A percentile compares a stretch with the other conserved stretches of the same genome.
Conservation (phyloP, 1,284 basidiomycete species). For the Coriolopsis trogii region DNA sequence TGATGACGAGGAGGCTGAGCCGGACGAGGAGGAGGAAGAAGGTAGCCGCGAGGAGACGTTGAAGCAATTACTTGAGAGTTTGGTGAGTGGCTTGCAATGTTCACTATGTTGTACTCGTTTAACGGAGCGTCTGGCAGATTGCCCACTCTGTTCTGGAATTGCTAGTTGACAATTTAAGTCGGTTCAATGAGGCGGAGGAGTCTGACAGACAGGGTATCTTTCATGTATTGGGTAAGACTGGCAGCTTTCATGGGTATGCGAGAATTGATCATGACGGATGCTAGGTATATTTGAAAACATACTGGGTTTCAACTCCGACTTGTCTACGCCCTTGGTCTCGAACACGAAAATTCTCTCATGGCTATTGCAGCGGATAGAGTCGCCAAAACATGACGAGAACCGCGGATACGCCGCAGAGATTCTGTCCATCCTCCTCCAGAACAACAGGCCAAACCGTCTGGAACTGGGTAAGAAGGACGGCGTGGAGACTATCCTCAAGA, state of each 20-base stretch:
- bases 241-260: background rate
- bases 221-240: slow-evolving; percentile 75
- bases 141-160: slow-evolving; percentile 86
- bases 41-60: slow-evolving; percentile 69
- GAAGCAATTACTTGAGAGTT: slow-evolving; percentile 70
- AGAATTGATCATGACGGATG: background rate
- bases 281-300: slow-evolving; percentile 92
- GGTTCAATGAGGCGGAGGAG: slow-evolving; percentile 85
- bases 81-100: slow-evolving; percentile 56
- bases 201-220: slow-evolving; percentile 89
- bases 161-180: slow-evolving; percentile 85
- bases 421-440: slow-evolving; percentile 86
- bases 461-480: slow-evolving; percentile 73
- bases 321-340: slow-evolving; percentile 70
- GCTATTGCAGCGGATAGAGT: slow-evolving; percentile 79
- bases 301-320: slow-evolving; percentile 79
- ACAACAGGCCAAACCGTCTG: slow-evolving; percentile 65
- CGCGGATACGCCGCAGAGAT: slow-evolving; percentile 88
- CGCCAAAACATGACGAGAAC: slow-evolving; percentile 80
- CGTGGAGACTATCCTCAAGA: slow-evolving; percentile 78
- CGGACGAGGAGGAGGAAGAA: slow-evolving; percentile 66
- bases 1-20: slow-evolving; percentile 88
- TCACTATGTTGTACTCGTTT: background rate
- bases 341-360: slow-evolving; percentile 81
- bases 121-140: slow-evolving; percentile 56